These are phyloP conservation scores for Chalciporus pseudorubinellus DNA, from an alignment of 768 basidiomycete genomes.

Conservation along the genomic window DNA sequence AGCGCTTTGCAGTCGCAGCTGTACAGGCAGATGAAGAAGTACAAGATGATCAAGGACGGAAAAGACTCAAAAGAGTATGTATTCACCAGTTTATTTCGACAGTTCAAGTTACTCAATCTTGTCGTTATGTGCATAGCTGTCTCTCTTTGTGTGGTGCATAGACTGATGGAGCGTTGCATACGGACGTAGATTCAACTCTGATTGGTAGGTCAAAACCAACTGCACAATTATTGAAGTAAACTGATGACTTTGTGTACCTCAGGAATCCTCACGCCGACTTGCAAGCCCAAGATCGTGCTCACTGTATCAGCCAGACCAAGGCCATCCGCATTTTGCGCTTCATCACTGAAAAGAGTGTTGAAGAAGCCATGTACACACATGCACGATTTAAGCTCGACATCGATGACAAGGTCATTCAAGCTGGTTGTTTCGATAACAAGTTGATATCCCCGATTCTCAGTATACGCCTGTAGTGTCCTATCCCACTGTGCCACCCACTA, in stretches of 20 bases:
- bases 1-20: constrained; percentile 87
- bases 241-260: constrained; percentile 3
- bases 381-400: constrained; percentile 97
- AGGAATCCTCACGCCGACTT: constrained; percentile 99
- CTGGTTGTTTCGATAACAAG: constrained; percentile 98
- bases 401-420: constrained; percentile 99
- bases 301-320: constrained; percentile 99
- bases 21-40: constrained; percentile 97
- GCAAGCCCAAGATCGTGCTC: constrained; percentile 98
- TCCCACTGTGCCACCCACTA: too few relatives aligned
- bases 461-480: too few relatives aligned
- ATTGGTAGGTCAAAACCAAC: constrained; percentile 46
- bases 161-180: constrained; percentile 8
- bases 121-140: constrained; percentile 77
- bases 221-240: neutral
- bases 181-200: constrained; percentile 65
- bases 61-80: constrained; percentile 71
- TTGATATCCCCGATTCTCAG: too few relatives aligned
- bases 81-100: neutral
- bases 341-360: constrained; percentile 97
- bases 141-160: neutral
- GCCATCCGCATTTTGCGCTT: constrained; percentile 95
- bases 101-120: too few relatives aligned
- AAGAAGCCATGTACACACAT: constrained; percentile 95
- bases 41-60: constrained; percentile 92